Base-by-base conservation (phyloP, 225 moss, liverwort and hornwort species). In the Antitrichia curtipendula region DNA sequence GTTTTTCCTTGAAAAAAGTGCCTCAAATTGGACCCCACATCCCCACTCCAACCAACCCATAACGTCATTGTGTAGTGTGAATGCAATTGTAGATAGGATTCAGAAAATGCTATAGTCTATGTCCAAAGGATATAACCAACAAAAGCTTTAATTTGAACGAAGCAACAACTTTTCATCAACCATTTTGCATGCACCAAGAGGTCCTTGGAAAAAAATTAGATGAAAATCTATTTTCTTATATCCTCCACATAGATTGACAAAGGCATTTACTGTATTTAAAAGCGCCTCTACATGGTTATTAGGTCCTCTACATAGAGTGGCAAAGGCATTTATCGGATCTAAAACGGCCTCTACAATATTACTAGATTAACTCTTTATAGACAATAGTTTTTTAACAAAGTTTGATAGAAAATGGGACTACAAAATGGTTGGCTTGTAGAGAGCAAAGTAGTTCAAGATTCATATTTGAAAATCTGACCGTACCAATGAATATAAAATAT, bases 391-490 rank as follows among this genome's bases (percentile, higher is more conserved):
- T 18, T 21, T 75, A 50, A 52, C 5, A 34, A 22, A 52, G 1
- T 22, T 53, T 53, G 14, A 36, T 17, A 59, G 10, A 59, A 5
- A 17, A 25, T 36, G 9, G 3, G 1, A 53, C 0, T 36, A 22
- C 3, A 36, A 54, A 22, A 24, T 24, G 0, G 0, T n/a, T 53
- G 14, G 8, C 1, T 8, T n/a, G 2, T 36, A 75, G 2, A 52
- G 0, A 32, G 13, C 8, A 0, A 34, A 76, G 14, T n/a, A 19
- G 16, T 41, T 41, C 3, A 20, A 5, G 14, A 4, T 54, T 77
- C n/a, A n/a, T n/a, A 53, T 16, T 25, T 77, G n/a, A 25, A 54
- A 54, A 16, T 54, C 0, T 0, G 0, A 5, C 0, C 0, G 0
- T 36, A 76, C 3, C 0, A 1, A 36, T 23, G 20, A 34, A 15